A percentile compares a stretch with the other conserved stretches of the same genome.
phyloP scores from a whole-genome alignment of 2,329 filamentous ascomycete species.

The Nannizzia gypsea region DNA sequence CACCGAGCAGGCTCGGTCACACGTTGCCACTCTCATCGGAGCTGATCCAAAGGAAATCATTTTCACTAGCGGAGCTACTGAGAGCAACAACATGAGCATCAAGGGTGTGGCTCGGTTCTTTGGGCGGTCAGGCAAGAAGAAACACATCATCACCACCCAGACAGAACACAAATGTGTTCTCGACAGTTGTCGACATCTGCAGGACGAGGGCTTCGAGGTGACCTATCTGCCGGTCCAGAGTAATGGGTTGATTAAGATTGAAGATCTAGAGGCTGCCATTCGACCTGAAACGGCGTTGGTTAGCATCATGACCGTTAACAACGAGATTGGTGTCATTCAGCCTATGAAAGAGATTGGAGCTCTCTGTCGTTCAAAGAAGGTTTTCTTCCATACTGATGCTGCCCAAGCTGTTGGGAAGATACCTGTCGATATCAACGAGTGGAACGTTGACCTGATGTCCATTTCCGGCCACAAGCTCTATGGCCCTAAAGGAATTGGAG shows the following conservation, averaged over 20 bases:
- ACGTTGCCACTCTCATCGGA: slow-evolving; percentile 78
- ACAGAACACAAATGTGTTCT: slow-evolving; percentile 99
- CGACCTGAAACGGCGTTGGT: slow-evolving; percentile 82
- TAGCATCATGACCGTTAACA: slow-evolving; percentile 98
- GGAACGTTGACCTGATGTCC: slow-evolving; percentile 98
- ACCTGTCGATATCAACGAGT: slow-evolving; percentile 86
- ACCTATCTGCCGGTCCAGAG: slow-evolving; percentile 89
- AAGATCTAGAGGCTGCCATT: slow-evolving; percentile 76
- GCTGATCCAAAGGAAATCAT: slow-evolving; percentile 97
- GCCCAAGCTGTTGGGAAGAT: slow-evolving; percentile 99
- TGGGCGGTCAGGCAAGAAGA: slow-evolving; percentile 86
- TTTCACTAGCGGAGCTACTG: slow-evolving; percentile 93
- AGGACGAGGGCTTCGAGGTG: slow-evolving; percentile 91
- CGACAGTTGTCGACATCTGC: slow-evolving; percentile 90
- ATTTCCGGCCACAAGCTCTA: slow-evolving; percentile 99
- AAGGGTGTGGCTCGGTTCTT: slow-evolving; percentile 97
- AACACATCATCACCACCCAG: slow-evolving; percentile 92
- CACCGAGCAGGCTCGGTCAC: slow-evolving; percentile 70
- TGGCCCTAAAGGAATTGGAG: slow-evolving; percentile 91
- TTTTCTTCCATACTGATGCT: slow-evolving; percentile 96
- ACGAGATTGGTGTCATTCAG: slow-evolving; percentile 99
- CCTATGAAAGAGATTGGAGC: slow-evolving; percentile 87
- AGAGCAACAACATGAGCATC: slow-evolving; percentile 99
- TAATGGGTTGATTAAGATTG: slow-evolving; percentile 75
- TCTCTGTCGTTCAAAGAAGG: slow-evolving; percentile 78